Evolutionary conservation across 768 basidiomycete genomes (phyloP).

Genomic region (Leccinum subgranulosum): DNA sequence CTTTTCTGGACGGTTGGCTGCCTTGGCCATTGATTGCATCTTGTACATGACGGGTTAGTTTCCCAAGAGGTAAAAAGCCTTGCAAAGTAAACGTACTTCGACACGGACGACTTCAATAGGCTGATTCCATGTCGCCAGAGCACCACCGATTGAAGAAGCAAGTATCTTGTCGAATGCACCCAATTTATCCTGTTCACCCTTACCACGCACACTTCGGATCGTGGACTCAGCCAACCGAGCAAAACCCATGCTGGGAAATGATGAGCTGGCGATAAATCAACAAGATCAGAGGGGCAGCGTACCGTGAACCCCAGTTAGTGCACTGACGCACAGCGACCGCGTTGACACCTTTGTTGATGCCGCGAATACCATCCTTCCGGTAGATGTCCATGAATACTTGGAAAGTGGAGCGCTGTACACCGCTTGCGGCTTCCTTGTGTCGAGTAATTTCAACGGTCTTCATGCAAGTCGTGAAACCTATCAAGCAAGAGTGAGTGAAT

Average conservation of each 20-base stretch:
- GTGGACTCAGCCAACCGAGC: conserved; percentile 84
- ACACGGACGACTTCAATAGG: conserved; percentile 97
- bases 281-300: conserved; percentile 18
- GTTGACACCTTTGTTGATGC: conserved; percentile 99
- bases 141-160: conserved; percentile 87
- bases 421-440: conserved; percentile 83
- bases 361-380: conserved; percentile 86
- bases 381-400: conserved; percentile 95
- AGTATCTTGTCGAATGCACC: conserved; percentile 83
- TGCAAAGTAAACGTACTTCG: conserved; percentile 51
- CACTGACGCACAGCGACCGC: conserved; percentile 90
- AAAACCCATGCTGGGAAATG: conserved; percentile 79
- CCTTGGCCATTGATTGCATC: conserved; percentile 99
- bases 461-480: conserved; percentile 99
- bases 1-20: conserved; percentile 82
- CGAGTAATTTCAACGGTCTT: conserved; percentile 98
- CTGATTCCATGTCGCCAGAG: conserved; percentile 98
- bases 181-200: conserved; percentile 70
- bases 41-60: conserved; percentile 31
- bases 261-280: conserved; percentile 3
- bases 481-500: conserved; percentile 9
- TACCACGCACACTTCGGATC: conserved; percentile 78
- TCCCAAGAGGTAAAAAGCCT: background rate
- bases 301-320: conserved; percentile 94
- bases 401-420: conserved; percentile 90